Evolutionary conservation across 225 moss, liverwort and hornwort species (phyloP).

Genomic region (Bryoerythrophyllum caledonicum): DNA sequence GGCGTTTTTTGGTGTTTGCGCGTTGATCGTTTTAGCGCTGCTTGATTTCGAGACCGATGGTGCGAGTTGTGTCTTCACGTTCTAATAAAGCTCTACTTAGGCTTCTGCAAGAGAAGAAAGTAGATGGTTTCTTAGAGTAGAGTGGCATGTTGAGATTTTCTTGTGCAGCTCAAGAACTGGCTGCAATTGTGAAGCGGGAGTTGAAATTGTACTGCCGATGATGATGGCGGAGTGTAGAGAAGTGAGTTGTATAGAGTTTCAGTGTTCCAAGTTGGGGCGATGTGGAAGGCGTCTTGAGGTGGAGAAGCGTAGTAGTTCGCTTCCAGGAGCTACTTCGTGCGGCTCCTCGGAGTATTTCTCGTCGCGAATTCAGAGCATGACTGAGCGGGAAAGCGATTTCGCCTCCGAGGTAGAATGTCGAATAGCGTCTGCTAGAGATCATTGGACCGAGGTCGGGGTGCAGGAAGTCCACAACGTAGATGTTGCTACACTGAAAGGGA

Average conservation of each 20-base stretch:
- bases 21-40: neutral
- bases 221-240: neutral
- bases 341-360: slow-evolving; percentile 11
- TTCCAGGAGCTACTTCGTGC: slow-evolving; percentile 7
- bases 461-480: neutral
- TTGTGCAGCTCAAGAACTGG: neutral
- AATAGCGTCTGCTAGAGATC: slow-evolving; percentile 10
- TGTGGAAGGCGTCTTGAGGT: neutral
- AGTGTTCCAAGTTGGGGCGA: neutral
- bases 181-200: neutral
- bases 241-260: neutral
- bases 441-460: slow-evolving; percentile 21
- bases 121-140: neutral
- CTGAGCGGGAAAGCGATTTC: slow-evolving; percentile 5
- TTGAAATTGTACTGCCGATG: neutral
- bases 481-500: slow-evolving; percentile 4
- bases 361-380: neutral
- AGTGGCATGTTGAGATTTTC: neutral
- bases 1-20: neutral
- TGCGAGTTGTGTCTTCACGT: neutral
- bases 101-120: neutral
- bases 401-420: slow-evolving; percentile 13
- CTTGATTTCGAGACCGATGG: neutral
- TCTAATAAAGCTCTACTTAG: too few species aligned
- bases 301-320: neutral